phyloP scores from a whole-genome alignment of 2,329 filamentous ascomycete species.

The Alternaria sp. region DNA sequence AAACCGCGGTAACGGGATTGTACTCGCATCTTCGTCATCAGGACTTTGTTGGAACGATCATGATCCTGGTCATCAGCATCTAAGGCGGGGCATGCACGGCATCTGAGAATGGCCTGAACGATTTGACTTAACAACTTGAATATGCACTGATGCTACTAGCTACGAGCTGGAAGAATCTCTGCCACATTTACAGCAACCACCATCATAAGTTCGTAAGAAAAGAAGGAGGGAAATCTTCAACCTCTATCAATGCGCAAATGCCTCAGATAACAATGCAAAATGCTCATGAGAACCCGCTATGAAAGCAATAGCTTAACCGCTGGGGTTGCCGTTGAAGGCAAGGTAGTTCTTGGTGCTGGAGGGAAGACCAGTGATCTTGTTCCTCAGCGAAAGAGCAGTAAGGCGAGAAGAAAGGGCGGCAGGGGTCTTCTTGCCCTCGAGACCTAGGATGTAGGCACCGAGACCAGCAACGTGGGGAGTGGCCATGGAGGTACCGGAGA shows the following conservation, averaged over 20 bases:
- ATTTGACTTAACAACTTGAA: slow-evolving; percentile 1
- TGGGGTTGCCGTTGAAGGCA: slow-evolving; percentile 62
- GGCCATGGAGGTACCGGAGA: slow-evolving; percentile 72
- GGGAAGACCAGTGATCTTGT: slow-evolving; percentile 54
- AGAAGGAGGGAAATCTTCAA: slow-evolving; percentile 6
- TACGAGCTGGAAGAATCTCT: not conserved
- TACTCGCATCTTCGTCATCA: not conserved
- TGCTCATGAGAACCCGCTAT: not conserved
- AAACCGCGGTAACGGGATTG: not conserved
- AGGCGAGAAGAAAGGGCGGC: slow-evolving; percentile 60
- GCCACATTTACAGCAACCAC: not conserved
- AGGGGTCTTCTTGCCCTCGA: slow-evolving; percentile 57
- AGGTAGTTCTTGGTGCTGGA: slow-evolving; percentile 61
- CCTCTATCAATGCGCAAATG: slow-evolving; percentile 1
- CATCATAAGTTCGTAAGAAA: slow-evolving; percentile 16
- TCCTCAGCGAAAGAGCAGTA: slow-evolving; percentile 52
- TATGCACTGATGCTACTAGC: slow-evolving; percentile 8
- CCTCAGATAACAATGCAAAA: not conserved
- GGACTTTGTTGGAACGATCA: not conserved
- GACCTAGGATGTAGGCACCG: slow-evolving; percentile 71
- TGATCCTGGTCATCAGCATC: no score
- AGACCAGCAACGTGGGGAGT: slow-evolving; percentile 74
- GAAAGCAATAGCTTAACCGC: slow-evolving; percentile 19
- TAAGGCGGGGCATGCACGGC: not conserved
- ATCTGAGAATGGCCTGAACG: not conserved